Evolutionary conservation across 805 yeast genomes (phyloP).

Genomic region (Debaryomyces maramus): DNA sequence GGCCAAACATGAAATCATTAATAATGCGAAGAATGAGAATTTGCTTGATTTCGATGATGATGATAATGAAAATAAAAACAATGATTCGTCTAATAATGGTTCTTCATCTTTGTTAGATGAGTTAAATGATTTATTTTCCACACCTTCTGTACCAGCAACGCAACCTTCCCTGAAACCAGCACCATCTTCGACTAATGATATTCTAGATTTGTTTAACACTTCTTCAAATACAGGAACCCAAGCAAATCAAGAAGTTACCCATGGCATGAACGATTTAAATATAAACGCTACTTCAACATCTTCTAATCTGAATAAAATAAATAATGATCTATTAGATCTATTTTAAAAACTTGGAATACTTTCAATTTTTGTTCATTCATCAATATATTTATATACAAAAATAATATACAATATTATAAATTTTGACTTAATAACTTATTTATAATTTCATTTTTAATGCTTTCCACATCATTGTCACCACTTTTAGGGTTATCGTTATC

Average conservation of each 20-base stretch:
- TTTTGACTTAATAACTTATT: slow-evolving; percentile 6
- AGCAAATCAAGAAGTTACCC: slow-evolving; percentile 7
- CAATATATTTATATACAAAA: no score
- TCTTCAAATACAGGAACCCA: slow-evolving; percentile 12
- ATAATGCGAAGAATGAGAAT: slow-evolving; percentile 69
- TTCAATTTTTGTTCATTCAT: background rate
- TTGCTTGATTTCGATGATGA: slow-evolving; percentile 83
- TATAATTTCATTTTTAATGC: slow-evolving; percentile 5
- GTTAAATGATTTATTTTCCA: slow-evolving; percentile 66
- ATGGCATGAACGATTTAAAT: slow-evolving; percentile 13
- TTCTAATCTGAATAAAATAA: slow-evolving; percentile 11
- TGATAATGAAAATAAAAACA: slow-evolving; percentile 23
- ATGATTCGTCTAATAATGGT: slow-evolving; percentile 14
- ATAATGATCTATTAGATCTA: slow-evolving; percentile 39
- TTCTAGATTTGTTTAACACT: slow-evolving; percentile 44
- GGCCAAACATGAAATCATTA: slow-evolving; percentile 74
- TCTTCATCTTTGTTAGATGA: slow-evolving; percentile 59
- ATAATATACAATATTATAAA: slow-evolving; percentile 4
- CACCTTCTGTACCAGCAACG: slow-evolving; percentile 27
- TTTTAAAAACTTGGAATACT: slow-evolving; percentile 18
- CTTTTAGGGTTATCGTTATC: background rate
- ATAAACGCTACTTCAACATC: slow-evolving; percentile 3
- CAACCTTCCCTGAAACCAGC: slow-evolving; percentile 14
- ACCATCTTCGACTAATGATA: slow-evolving; percentile 36
- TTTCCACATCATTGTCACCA: background rate